Evolutionary conservation across 441 rosid genomes (phyloP).

Genomic region (Populus trichocarpa): DNA sequence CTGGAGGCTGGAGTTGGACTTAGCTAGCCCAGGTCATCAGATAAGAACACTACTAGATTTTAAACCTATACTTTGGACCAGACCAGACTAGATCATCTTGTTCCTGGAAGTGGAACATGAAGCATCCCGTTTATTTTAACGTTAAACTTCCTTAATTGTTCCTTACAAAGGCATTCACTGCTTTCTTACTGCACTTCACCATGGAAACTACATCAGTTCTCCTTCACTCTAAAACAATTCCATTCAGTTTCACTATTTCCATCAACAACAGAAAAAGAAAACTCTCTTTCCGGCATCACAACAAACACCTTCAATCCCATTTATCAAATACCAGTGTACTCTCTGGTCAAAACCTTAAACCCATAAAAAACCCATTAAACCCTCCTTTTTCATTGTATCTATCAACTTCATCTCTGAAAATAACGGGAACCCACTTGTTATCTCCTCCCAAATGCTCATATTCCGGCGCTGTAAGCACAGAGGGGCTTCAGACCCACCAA

Average conservation of each 20-base stretch:
- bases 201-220: slow-evolving; percentile 60
- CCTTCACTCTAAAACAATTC: slow-evolving; percentile 42
- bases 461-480: slow-evolving; percentile 39
- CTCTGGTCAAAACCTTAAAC: slow-evolving; percentile 19
- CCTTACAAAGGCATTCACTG: neutral
- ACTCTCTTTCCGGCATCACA: slow-evolving; percentile 55
- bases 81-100: neutral
- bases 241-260: slow-evolving; percentile 19
- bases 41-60: neutral
- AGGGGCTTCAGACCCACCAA: slow-evolving; percentile 30
- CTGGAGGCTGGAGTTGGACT: neutral
- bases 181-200: neutral
- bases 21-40: neutral
- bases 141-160: neutral
- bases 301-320: slow-evolving; percentile 47
- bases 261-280: neutral
- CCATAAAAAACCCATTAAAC: slow-evolving; percentile 19
- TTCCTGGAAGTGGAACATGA: neutral
- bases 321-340: neutral
- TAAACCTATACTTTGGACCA: neutral
- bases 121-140: neutral
- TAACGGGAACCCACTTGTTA: slow-evolving; percentile 25
- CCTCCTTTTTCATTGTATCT: slow-evolving; percentile 15
- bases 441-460: slow-evolving; percentile 45
- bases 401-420: neutral